Percentiles rank a stretch among this genome's conserved stretches.
phyloP scores from a whole-genome alignment of 164 flowering plant species.

The Vitis riparia region DNA sequence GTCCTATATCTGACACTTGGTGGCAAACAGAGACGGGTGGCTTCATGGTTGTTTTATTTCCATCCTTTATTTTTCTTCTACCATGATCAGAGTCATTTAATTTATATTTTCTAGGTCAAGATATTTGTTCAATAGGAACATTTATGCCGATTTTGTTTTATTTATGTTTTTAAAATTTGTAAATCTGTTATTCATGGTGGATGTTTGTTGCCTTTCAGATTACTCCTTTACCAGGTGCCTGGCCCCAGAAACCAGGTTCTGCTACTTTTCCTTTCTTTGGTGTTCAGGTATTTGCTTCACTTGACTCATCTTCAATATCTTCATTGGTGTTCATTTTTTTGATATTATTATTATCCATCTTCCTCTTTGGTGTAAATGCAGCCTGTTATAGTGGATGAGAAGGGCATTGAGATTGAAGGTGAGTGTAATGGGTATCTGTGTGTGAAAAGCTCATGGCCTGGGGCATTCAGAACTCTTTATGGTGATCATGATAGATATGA shows the following conservation, averaged over 20 bases:
- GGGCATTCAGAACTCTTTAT: constrained; percentile 93
- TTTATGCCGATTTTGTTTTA: not conserved
- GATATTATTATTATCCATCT: too few species aligned
- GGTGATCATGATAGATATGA: constrained; percentile 99
- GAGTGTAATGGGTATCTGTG: constrained; percentile 97
- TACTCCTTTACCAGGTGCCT: constrained; percentile 96
- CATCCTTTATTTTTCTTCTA: not conserved
- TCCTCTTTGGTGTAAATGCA: constrained; percentile 26
- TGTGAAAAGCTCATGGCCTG: constrained; percentile 91
- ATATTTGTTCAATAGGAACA: not conserved
- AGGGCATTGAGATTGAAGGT: constrained; percentile 91
- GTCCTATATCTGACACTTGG: constrained; percentile 99
- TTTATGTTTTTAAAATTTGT: too few species aligned
- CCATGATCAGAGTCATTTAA: not conserved
- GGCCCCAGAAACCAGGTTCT: constrained; percentile 99
- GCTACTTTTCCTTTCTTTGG: constrained; percentile 99
- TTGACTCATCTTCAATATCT: not conserved
- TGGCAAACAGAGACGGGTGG: constrained; percentile 99
- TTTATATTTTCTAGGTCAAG: not conserved
- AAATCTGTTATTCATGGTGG: not conserved
- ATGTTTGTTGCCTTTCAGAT: constrained; percentile 51
- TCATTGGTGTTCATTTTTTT: too few species aligned
- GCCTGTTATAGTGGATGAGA: constrained; percentile 97
- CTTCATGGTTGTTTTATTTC: constrained; percentile 60
- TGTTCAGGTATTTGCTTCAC: constrained; percentile 32